Evolutionary conservation across 805 yeast genomes (phyloP).

Genomic region (Schwanniomyces vanrijiae): DNA sequence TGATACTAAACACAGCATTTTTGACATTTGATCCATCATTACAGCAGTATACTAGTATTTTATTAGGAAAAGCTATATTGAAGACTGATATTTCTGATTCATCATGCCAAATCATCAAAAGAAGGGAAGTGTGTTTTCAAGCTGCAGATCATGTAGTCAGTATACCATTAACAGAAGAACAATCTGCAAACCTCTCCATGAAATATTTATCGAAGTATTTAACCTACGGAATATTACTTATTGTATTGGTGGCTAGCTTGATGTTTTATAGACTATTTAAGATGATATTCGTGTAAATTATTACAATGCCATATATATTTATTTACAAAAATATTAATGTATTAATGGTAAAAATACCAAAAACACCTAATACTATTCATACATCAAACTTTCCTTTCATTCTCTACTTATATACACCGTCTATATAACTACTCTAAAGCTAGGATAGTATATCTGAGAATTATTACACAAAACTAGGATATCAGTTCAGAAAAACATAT

Average conservation of each 20-base stretch:
- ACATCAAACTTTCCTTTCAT: no score
- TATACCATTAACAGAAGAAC: slow-evolving; percentile 40
- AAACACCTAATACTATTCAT: no score
- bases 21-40: slow-evolving; percentile 33
- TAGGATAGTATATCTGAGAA: background rate
- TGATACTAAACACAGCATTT: slow-evolving; percentile 27
- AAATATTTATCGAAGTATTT: slow-evolving; percentile 23
- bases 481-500: slow-evolving; percentile 1
- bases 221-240: slow-evolving; percentile 19
- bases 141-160: slow-evolving; percentile 44
- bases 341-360: background rate
- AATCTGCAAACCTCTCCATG: slow-evolving; percentile 18
- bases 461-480: background rate
- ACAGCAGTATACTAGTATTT: slow-evolving; percentile 34
- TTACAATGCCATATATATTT: background rate
- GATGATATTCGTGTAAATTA: slow-evolving; percentile 11
- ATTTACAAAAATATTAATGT: background rate
- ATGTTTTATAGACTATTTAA: slow-evolving; percentile 29
- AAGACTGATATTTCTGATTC: slow-evolving; percentile 26
- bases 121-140: slow-evolving; percentile 39
- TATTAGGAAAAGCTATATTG: slow-evolving; percentile 41
- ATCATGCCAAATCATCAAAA: slow-evolving; percentile 33
- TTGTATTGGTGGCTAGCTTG: slow-evolving; percentile 22
- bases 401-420: no score
- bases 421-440: no score